Evolutionary conservation across 2,329 filamentous ascomycete genomes (phyloP).

Genomic region (Pyrenophora tritici-repentis): DNA sequence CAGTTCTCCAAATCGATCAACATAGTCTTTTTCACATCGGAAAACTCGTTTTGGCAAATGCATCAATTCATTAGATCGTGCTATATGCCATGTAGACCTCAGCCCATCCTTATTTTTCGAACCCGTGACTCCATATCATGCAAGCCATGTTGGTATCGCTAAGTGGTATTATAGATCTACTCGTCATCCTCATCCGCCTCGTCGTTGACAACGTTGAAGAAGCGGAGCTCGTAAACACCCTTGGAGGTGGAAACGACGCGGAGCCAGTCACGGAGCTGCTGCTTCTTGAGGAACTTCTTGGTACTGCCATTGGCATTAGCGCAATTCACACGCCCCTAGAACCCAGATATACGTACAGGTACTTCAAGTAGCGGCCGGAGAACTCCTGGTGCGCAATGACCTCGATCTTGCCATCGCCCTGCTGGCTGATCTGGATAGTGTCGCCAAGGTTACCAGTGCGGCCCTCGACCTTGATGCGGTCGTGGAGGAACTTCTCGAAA

Average conservation of each 20-base stretch:
- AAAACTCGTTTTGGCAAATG: constrained; percentile 15
- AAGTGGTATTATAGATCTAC: constrained; percentile 60
- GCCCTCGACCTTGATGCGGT: constrained; percentile 99
- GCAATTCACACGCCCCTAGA: not conserved
- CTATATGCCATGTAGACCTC: constrained; percentile 35
- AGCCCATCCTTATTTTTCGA: constrained; percentile 25
- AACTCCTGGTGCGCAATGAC: constrained; percentile 97
- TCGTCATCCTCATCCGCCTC: constrained; percentile 98
- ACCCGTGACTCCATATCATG: constrained; percentile 23
- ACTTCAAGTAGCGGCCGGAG: constrained; percentile 99
- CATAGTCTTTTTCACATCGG: not conserved
- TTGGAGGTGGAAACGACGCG: constrained; percentile 97
- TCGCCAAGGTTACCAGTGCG: constrained; percentile 98
- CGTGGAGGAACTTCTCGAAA: constrained; percentile 99
- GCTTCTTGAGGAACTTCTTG: constrained; percentile 99
- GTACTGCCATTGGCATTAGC: constrained; percentile 64
- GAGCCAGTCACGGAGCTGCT: constrained; percentile 99
- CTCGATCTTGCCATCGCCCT: constrained; percentile 97
- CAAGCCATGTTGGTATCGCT: constrained; percentile 22
- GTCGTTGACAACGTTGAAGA: constrained; percentile 99
- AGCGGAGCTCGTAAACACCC: constrained; percentile 99
- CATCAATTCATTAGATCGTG: constrained; percentile 39
- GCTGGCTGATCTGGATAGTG: constrained; percentile 84
- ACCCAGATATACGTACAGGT: constrained; percentile 71
- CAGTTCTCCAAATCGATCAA: not conserved